Evolutionary conservation across 2,329 filamentous ascomycete genomes (phyloP).

Genomic region (Paracamarosporium sp.): DNA sequence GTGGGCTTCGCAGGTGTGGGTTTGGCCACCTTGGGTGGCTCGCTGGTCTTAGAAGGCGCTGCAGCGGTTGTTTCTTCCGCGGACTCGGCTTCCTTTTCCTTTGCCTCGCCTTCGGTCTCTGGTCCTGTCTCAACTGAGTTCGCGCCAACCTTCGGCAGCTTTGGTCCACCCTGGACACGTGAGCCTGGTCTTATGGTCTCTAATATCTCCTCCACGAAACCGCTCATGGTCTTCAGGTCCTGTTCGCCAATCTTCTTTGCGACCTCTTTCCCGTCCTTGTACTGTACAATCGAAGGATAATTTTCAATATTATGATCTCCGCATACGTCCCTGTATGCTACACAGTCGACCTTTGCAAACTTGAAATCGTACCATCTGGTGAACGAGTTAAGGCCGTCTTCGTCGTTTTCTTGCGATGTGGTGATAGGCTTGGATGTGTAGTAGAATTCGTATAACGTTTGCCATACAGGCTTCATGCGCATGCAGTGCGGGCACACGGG

Average conservation of each 20-base stretch:
- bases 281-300: constrained; percentile 81
- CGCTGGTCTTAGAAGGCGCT: constrained; percentile 24
- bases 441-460: constrained; percentile 96
- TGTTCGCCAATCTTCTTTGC: constrained; percentile 72
- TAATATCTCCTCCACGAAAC: constrained; percentile 76
- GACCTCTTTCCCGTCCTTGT: constrained; percentile 75
- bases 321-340: constrained; percentile 83
- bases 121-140: constrained; percentile 53
- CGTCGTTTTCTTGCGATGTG: constrained; percentile 29
- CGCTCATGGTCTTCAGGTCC: constrained; percentile 69
- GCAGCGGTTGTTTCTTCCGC: constrained; percentile 29
- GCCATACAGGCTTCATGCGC: constrained; percentile 81
- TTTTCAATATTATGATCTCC: constrained; percentile 67
- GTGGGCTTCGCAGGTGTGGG: constrained; percentile 54
- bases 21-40: constrained; percentile 41
- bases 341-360: constrained; percentile 86
- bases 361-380: constrained; percentile 86
- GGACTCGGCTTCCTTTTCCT: constrained; percentile 38
- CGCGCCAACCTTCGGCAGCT: constrained; percentile 75
- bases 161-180: constrained; percentile 69
- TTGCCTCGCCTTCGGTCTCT: constrained; percentile 42
- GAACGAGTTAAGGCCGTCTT: constrained; percentile 69
- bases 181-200: constrained; percentile 83
- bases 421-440: constrained; percentile 79
- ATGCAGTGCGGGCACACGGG: constrained; percentile 73